Conservation (phyloP, 2,329 filamentous ascomycete genomes). For the Phoma sp. region DNA sequence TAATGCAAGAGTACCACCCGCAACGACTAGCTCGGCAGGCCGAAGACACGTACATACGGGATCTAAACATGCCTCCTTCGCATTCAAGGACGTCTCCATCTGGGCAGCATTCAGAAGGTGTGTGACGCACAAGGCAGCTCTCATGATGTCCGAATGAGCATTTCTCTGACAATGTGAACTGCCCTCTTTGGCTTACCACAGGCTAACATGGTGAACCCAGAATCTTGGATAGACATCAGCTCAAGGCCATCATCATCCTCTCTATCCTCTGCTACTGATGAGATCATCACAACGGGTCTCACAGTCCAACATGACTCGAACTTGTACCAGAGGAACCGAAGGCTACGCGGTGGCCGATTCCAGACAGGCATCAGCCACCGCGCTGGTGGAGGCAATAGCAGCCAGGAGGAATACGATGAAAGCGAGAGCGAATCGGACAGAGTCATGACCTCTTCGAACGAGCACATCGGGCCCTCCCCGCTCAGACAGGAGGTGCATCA, state of each 20-base stretch:
- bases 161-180: background rate
- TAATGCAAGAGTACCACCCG: slow-evolving; percentile 39
- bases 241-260: slow-evolving; percentile 95
- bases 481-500: slow-evolving; percentile 39
- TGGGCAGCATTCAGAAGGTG: slow-evolving; percentile 41
- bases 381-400: slow-evolving; percentile 68
- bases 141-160: background rate
- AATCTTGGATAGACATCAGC: slow-evolving; percentile 95
- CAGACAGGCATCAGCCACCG: slow-evolving; percentile 45
- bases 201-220: slow-evolving; percentile 55
- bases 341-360: slow-evolving; percentile 47
- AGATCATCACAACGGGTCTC: slow-evolving; percentile 89
- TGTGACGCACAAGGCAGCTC: background rate
- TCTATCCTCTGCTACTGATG: slow-evolving; percentile 80
- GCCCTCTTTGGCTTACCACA: background rate
- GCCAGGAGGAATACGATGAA: slow-evolving; percentile 93
- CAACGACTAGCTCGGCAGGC: slow-evolving; percentile 25
- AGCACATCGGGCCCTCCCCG: slow-evolving; percentile 56
- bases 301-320: slow-evolving; percentile 72
- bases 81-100: slow-evolving; percentile 24
- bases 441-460: slow-evolving; percentile 68
- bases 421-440: slow-evolving; percentile 88
- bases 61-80: slow-evolving; percentile 30
- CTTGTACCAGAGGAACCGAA: slow-evolving; percentile 63
- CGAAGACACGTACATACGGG: slow-evolving; percentile 24